These are phyloP conservation scores for Vigna unguiculata DNA, from an alignment of 306 rosid species.

Conservation along the genomic window DNA sequence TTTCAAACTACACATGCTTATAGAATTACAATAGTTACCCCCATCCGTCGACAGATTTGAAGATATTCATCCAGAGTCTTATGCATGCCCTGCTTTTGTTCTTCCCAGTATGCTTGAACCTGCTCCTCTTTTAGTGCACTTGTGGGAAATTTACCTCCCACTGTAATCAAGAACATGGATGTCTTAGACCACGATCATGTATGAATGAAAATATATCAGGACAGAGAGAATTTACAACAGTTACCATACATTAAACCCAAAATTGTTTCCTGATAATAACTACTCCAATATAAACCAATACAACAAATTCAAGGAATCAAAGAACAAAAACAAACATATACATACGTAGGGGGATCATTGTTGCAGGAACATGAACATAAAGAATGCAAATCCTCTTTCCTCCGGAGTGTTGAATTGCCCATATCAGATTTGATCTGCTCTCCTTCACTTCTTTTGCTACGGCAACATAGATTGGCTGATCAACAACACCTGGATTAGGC, in stretches of 20 bases:
- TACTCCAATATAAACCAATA: not conserved
- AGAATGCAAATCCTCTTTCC: slow-evolving; percentile 76
- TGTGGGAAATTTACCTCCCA: slow-evolving; percentile 79
- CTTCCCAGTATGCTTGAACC: slow-evolving; percentile 67
- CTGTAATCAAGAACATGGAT: slow-evolving; percentile 47
- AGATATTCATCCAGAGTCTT: slow-evolving; percentile 72
- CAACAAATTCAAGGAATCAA: slow-evolving; percentile 31
- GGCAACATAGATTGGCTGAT: slow-evolving; percentile 68
- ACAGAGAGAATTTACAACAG: slow-evolving; percentile 11
- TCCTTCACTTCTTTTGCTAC: slow-evolving; percentile 78
- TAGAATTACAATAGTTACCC: slow-evolving; percentile 58
- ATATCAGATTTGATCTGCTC: slow-evolving; percentile 62
- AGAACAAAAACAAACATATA: slow-evolving; percentile 25
- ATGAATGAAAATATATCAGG: slow-evolving; percentile 4
- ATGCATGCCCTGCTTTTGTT: slow-evolving; percentile 69
- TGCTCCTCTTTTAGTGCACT: slow-evolving; percentile 64
- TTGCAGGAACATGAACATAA: slow-evolving; percentile 78
- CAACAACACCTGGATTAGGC: slow-evolving; percentile 50
- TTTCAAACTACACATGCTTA: slow-evolving; percentile 8
- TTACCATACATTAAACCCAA: slow-evolving; percentile 14
- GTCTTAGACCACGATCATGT: slow-evolving; percentile 20
- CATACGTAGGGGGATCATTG: slow-evolving; percentile 61
- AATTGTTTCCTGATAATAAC: slow-evolving; percentile 15
- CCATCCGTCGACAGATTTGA: slow-evolving; percentile 60
- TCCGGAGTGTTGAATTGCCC: slow-evolving; percentile 72